Evolutionary conservation across 192 early-diverging fungal genomes (phyloP).

Genomic region (Entophlyctis luteolus): DNA sequence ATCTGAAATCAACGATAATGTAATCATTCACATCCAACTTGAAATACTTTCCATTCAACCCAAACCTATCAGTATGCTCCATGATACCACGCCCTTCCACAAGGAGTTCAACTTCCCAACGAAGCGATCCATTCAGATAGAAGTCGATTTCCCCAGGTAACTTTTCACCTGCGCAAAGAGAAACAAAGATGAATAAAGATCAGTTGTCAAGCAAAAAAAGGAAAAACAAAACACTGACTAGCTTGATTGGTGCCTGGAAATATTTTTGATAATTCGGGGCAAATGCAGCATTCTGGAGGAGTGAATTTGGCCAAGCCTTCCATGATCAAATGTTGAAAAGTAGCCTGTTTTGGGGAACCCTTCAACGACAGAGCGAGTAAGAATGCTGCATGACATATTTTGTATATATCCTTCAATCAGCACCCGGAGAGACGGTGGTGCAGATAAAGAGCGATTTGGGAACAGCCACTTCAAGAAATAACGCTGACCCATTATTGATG

Average conservation of each 20-base stretch:
- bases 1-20: slow-evolving; percentile 14
- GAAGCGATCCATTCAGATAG: slow-evolving; percentile 22
- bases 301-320: slow-evolving; percentile 17
- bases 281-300: slow-evolving; percentile 15
- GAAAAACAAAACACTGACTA: neutral
- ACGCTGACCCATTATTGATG: neutral
- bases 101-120: slow-evolving; percentile 22
- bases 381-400: neutral
- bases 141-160: neutral
- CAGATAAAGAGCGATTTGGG: neutral
- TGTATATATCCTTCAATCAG: slow-evolving; percentile 4
- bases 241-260: slow-evolving; percentile 2
- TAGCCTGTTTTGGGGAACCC: slow-evolving; percentile 16
- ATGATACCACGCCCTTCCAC: slow-evolving; percentile 1
- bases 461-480: slow-evolving; percentile 6
- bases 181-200: neutral
- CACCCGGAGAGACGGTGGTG: neutral
- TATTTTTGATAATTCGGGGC: slow-evolving; percentile 13
- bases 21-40: slow-evolving; percentile 6
- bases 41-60: slow-evolving; percentile 1
- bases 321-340: slow-evolving; percentile 23
- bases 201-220: neutral
- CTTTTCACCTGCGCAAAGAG: neutral
- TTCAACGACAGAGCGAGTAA: neutral
- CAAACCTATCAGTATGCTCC: slow-evolving; percentile 18